Evolutionary conservation across 169 alveolate species (phyloP).

Genomic region (Plasmodium gonderi): DNA sequence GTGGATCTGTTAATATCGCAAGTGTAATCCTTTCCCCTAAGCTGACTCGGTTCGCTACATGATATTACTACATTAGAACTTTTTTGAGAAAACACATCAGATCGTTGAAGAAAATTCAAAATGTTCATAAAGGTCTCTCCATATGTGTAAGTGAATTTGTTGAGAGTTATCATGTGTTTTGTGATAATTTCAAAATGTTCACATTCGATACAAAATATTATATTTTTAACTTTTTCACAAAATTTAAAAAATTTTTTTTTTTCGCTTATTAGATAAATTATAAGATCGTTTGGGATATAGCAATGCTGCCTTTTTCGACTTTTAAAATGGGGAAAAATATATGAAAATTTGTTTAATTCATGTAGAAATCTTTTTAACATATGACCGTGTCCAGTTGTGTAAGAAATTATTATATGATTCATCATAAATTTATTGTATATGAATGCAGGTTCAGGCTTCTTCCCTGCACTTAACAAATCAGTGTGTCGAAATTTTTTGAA

Average conservation of each 20-base stretch:
- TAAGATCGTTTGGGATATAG: not conserved
- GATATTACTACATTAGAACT: not conserved
- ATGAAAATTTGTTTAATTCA: no score
- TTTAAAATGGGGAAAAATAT: not conserved
- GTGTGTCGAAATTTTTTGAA: not conserved
- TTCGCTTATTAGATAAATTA: not conserved
- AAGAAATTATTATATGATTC: not conserved
- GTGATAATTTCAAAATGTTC: constrained; percentile 13
- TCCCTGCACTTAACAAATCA: not conserved
- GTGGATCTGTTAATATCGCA: not conserved
- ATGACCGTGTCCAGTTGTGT: not conserved
- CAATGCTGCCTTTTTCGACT: not conserved
- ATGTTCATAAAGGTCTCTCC: not conserved
- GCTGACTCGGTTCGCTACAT: not conserved
- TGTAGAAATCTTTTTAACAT: not conserved
- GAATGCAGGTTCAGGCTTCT: not conserved
- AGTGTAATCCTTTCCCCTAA: not conserved
- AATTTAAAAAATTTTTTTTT: not conserved
- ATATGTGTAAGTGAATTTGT: not conserved
- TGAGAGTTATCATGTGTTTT: not conserved
- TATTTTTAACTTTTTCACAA: not conserved
- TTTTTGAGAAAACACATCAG: not conserved
- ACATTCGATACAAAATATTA: not conserved
- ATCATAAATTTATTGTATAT: not conserved
- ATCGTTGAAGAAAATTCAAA: not conserved